Evolutionary conservation across 441 rosid species (phyloP).

Genomic region (Flueggea neowawraea): DNA sequence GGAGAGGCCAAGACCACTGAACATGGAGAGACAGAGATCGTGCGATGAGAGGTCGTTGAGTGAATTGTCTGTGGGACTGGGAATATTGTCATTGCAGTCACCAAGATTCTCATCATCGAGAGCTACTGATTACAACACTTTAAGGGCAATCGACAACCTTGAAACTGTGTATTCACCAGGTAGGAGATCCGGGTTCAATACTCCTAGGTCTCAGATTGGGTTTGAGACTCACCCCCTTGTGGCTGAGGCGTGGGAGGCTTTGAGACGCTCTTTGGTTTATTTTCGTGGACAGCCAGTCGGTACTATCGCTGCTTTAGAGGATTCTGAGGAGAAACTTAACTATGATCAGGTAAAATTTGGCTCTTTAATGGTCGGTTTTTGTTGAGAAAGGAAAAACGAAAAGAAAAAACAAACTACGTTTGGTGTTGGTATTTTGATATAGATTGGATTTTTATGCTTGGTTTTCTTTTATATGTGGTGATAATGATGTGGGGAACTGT

Average conservation of each 20-base stretch:
- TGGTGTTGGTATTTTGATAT: not conserved
- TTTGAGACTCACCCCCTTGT: slow-evolving; percentile 61
- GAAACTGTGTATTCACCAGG: slow-evolving; percentile 51
- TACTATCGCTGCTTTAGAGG: slow-evolving; percentile 83
- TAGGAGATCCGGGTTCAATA: slow-evolving; percentile 54
- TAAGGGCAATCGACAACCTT: slow-evolving; percentile 25
- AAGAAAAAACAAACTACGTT: too few relatives aligned
- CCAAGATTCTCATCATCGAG: slow-evolving; percentile 30
- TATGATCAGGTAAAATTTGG: slow-evolving; percentile 82
- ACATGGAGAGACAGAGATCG: slow-evolving; percentile 66
- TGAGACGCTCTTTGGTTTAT: slow-evolving; percentile 56
- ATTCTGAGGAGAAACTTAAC: slow-evolving; percentile 71
- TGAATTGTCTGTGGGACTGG: slow-evolving; percentile 19
- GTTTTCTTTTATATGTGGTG: too few relatives aligned
- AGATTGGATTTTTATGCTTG: not conserved
- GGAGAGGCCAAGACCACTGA: slow-evolving; percentile 65
- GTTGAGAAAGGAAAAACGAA: too few relatives aligned
- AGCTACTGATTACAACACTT: slow-evolving; percentile 21
- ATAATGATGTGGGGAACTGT: too few relatives aligned
- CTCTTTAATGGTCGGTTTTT: not conserved
- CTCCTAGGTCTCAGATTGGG: slow-evolving; percentile 46
- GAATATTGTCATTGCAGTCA: slow-evolving; percentile 8
- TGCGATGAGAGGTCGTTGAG: slow-evolving; percentile 58
- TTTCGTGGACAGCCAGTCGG: slow-evolving; percentile 91
- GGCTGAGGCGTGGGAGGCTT: slow-evolving; percentile 85